These are phyloP conservation scores for Paramecium pentaurelia DNA, from an alignment of 73 alveolate genomes.

Conservation along the genomic window DNA sequence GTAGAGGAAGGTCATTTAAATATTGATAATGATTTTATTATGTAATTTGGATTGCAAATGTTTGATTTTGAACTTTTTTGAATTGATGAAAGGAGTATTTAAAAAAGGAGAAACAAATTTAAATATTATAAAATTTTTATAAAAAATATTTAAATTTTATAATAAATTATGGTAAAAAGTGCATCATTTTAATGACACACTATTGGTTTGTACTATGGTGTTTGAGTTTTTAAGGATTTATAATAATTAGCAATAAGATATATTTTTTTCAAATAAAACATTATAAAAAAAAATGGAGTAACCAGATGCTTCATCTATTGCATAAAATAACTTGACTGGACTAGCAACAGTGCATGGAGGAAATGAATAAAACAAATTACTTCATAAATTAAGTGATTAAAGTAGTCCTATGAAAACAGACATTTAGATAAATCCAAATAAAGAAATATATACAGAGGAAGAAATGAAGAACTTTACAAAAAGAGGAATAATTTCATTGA, in stretches of 20 bases:
- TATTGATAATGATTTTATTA: not conserved
- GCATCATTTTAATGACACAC: constrained; percentile 16
- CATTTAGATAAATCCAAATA: not conserved
- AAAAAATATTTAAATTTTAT: not conserved
- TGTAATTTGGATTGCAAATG: not conserved
- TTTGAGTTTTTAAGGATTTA: not conserved
- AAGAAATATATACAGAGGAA: not conserved
- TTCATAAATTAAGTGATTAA: not conserved
- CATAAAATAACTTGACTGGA: not conserved
- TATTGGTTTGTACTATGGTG: not conserved
- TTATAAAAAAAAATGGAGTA: not conserved
- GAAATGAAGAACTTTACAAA: constrained; percentile 28
- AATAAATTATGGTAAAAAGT: not conserved
- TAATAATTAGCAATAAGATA: not conserved
- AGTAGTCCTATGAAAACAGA: not conserved
- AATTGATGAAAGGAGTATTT: not conserved
- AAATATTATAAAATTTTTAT: not conserved
- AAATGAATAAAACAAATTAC: not conserved
- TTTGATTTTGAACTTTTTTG: not conserved
- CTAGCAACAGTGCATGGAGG: not conserved
- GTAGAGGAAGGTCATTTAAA: not conserved
- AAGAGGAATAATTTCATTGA: not conserved
- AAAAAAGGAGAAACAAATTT: not conserved
- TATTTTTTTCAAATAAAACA: not conserved
- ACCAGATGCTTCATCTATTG: not conserved